Conservation (phyloP, 805 yeast species). For the Zygosaccharomyces siamensis region DNA sequence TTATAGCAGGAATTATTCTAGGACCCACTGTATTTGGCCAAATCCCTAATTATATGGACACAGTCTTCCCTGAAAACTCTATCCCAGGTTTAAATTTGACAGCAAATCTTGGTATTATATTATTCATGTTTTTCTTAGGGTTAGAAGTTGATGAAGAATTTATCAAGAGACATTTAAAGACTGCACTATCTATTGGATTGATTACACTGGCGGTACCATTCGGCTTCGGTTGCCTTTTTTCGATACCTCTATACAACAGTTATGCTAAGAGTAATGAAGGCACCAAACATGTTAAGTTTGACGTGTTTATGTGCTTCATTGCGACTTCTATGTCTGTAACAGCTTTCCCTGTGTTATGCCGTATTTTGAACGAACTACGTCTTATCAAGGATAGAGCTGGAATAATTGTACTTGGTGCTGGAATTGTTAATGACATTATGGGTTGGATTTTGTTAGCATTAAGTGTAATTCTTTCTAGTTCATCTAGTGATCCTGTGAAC, state of each 20-base stretch:
- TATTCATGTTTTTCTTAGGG: conserved; percentile 72
- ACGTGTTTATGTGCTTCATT: conserved; percentile 73
- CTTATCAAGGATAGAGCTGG: conserved; percentile 70
- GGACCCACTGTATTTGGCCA: conserved; percentile 76
- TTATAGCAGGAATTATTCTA: conserved; percentile 65
- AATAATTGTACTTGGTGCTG: conserved; percentile 71
- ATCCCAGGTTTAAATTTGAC: conserved; percentile 59
- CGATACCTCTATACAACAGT: conserved; percentile 60
- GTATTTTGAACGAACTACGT: conserved; percentile 69
- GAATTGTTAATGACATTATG: conserved; percentile 69
- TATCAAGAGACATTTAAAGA: conserved; percentile 53
- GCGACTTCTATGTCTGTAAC: conserved; percentile 83
- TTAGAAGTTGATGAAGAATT: conserved; percentile 70
- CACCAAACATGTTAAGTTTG: conserved; percentile 46
- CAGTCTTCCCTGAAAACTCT: conserved; percentile 60
- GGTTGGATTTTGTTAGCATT: conserved; percentile 81
- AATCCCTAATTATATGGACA: conserved; percentile 59
- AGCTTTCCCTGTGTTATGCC: conserved; percentile 79
- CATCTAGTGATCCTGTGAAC: conserved; percentile 56
- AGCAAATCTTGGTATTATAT: conserved; percentile 70
- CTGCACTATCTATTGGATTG: conserved; percentile 65
- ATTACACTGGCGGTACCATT: conserved; percentile 74
- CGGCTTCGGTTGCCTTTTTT: conserved; percentile 69
- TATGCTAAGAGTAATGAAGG: conserved; percentile 38
- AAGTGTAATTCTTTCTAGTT: conserved; percentile 69